These are phyloP conservation scores for Catharanthus roseus DNA, from an alignment of 257 asterid species.

Conservation along the genomic window DNA sequence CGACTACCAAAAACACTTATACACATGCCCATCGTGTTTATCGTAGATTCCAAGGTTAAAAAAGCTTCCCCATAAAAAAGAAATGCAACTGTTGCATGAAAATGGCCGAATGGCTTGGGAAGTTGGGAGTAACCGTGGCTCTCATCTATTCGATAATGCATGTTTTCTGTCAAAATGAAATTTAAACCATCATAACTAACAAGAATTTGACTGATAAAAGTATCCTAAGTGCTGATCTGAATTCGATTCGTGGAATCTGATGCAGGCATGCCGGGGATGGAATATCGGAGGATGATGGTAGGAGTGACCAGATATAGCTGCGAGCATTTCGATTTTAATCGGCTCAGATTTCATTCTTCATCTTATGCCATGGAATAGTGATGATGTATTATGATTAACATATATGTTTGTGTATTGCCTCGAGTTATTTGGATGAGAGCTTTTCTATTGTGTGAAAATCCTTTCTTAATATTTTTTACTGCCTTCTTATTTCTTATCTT, in stretches of 20 bases:
- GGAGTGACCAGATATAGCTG: constrained; percentile 38
- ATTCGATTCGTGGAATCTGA: constrained; percentile 11
- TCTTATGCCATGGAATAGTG: constrained; percentile 14
- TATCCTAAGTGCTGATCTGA: too few relatives aligned
- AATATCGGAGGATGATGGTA: constrained; percentile 49
- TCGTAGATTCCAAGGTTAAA: background rate
- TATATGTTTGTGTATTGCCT: constrained; percentile 23
- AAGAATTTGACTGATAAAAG: background rate
- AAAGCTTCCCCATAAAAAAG: background rate
- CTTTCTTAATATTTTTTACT: background rate
- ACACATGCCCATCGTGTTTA: background rate
- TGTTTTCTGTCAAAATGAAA: background rate
- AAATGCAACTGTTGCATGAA: background rate
- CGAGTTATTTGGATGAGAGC: background rate
- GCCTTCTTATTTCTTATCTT: background rate
- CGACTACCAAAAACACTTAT: background rate
- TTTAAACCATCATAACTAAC: background rate
- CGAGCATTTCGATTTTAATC: constrained; percentile 19
- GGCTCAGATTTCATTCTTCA: constrained; percentile 22
- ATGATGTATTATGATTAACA: constrained; percentile 32
- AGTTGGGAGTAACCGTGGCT: background rate
- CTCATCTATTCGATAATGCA: too few relatives aligned
- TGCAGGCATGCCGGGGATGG: constrained; percentile 75
- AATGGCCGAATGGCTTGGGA: background rate
- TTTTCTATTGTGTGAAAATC: constrained; percentile 2